Evolutionary conservation across 768 basidiomycete species (phyloP).

Genomic region (Megacollybia marginata): DNA sequence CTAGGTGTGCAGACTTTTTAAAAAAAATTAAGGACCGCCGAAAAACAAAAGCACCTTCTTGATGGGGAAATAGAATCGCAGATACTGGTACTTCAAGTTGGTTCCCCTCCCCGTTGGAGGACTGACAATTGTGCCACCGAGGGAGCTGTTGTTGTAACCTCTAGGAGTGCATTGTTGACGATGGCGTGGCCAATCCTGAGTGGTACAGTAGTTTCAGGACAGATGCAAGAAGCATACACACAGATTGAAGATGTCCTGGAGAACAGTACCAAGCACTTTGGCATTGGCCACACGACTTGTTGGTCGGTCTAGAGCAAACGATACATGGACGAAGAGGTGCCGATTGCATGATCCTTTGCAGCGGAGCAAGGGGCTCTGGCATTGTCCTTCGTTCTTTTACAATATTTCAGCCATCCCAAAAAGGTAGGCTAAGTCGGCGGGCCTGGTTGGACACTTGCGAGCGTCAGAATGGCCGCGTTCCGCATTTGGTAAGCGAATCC

Average conservation of each 20-base stretch:
- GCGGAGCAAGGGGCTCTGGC: no score
- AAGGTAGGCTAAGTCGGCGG: no score
- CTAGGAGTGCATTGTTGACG: constrained; percentile 59
- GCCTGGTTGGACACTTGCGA: no score
- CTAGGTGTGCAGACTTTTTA: constrained; percentile 29
- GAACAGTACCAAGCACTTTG: constrained; percentile 78
- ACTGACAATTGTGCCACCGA: constrained; percentile 65
- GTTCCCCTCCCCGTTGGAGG: constrained; percentile 65
- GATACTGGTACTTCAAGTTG: constrained; percentile 55
- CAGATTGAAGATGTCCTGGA: constrained; percentile 65
- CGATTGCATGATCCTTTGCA: background rate
- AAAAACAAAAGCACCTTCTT: constrained; percentile 48
- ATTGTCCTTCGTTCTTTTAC: no score
- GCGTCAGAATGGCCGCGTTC: no score
- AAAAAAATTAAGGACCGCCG: no score
- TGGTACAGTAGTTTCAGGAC: constrained; percentile 4
- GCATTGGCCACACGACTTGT: constrained; percentile 74
- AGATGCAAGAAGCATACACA: constrained; percentile 25
- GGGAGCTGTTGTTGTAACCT: constrained; percentile 33
- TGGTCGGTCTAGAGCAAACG: constrained; percentile 64
- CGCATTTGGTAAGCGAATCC: no score
- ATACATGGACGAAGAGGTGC: constrained; percentile 65
- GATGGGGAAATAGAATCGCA: constrained; percentile 67
- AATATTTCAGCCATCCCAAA: no score
- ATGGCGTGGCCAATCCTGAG: constrained; percentile 77